Base-by-base conservation (phyloP, 352 stramenopile genomes). In the Globisporangium cederbergense region DNA sequence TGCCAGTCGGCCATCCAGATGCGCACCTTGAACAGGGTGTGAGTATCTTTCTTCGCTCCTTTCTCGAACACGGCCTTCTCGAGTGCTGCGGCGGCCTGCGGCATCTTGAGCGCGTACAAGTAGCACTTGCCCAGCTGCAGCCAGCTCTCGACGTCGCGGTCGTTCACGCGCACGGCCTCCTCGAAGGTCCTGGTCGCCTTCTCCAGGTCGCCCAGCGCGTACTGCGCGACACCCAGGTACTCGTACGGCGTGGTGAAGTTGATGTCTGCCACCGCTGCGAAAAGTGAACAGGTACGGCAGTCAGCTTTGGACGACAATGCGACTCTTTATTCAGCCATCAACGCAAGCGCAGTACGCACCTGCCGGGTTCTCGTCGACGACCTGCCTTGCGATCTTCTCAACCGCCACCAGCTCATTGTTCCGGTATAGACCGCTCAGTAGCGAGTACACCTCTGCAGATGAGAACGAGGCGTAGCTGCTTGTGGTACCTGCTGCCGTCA, bases 1-100 rank as follows among this genome's bases (percentile, higher is more conserved):
- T 71, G 63, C 86, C 86, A 95, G 62, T 77, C 67, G 8, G 81
- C 78, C 60, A 92, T 75, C 86, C 81, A 92, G 51, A 82, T 88
- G 7, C 79, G 72, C 13, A 77, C 74, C 54, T 92, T 93, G 49
- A 87, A 77, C 3, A 95, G 66, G 4, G 72, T 62, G 50, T 86
- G 73, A 43, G 76, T 52, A 25, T 83, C 69, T 6, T 62, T 40
- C 9, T 50, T 61, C 14, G 72, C 68, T 0, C 74, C 71, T 40
- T 88, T 80, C 34, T 78, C 49, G 14, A 78, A 38, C 32, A 89
- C 70, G 0, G 73, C 86, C 18, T 83, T 62, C 51, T 88, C 77
- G 20, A 91, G 73, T 30, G 74, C 81, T 4, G 25, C 42, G 0
- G 76, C 75, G 1, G 86, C 81, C 42, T 87, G 65, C 0, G 58